phyloP scores from a whole-genome alignment of 2,329 filamentous ascomycete species.

The Monosporascus sp. region DNA sequence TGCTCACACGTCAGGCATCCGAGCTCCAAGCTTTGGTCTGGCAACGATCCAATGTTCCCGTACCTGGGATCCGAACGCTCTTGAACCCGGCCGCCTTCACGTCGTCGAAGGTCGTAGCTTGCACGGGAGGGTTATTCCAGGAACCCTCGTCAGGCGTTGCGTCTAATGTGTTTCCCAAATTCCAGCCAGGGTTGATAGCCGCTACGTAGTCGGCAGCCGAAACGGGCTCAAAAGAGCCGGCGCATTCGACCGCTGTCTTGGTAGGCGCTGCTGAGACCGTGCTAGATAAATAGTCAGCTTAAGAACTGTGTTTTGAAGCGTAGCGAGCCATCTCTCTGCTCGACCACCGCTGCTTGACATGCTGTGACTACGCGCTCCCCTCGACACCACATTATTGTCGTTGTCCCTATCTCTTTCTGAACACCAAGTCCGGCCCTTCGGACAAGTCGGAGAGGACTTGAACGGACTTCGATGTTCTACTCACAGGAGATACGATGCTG shows the following conservation, averaged over 20 bases:
- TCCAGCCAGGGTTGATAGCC: constrained; percentile 52
- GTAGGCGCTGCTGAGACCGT: not conserved
- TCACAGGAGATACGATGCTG: not conserved
- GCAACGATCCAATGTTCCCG: not conserved
- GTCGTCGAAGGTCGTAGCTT: constrained; percentile 42
- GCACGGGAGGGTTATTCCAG: constrained; percentile 52
- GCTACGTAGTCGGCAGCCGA: constrained; percentile 40
- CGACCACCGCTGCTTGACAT: too few species aligned
- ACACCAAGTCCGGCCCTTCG: too few species aligned
- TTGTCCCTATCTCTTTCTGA: too few species aligned
- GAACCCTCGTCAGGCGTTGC: constrained; percentile 49
- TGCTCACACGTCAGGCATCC: constrained; percentile 11
- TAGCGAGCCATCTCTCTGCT: too few species aligned
- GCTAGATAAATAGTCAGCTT: not conserved
- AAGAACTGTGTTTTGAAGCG: not conserved
- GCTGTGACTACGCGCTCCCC: too few species aligned
- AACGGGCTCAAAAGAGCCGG: constrained; percentile 37
- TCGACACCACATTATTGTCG: too few species aligned
- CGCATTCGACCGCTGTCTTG: constrained; percentile 23
- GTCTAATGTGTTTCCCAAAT: constrained; percentile 55
- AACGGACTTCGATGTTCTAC: not conserved
- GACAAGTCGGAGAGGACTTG: not conserved
- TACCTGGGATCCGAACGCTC: constrained; percentile 48
- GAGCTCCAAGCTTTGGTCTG: not conserved
- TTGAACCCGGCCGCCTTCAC: constrained; percentile 51